Evolutionary conservation across 2,329 filamentous ascomycete species (phyloP).

Genomic region (Pleomassaria siparia): DNA sequence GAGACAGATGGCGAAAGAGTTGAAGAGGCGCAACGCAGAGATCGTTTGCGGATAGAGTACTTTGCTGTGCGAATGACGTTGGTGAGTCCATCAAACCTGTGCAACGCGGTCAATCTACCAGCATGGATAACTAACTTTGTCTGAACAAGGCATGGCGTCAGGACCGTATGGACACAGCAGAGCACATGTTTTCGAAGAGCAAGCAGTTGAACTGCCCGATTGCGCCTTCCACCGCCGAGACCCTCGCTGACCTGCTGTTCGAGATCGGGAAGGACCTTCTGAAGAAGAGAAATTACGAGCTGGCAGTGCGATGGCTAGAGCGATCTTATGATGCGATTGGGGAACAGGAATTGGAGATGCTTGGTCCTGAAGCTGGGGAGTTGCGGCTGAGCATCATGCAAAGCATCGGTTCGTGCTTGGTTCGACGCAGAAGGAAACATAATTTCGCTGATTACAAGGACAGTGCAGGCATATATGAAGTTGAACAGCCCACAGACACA

Average conservation of each 20-base stretch:
- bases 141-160: slow-evolving; percentile 71
- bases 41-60: slow-evolving; percentile 61
- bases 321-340: slow-evolving; percentile 64
- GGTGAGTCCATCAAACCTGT: slow-evolving; percentile 47
- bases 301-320: slow-evolving; percentile 72
- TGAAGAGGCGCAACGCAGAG: slow-evolving; percentile 22
- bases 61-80: slow-evolving; percentile 66
- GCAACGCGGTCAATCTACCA: no score
- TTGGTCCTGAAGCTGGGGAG: slow-evolving; percentile 63
- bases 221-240: slow-evolving; percentile 58
- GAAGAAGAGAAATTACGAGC: slow-evolving; percentile 52
- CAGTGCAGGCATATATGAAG: slow-evolving; percentile 59
- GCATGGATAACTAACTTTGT: background rate
- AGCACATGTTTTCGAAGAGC: slow-evolving; percentile 72
- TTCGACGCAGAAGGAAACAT: background rate
- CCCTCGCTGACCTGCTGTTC: slow-evolving; percentile 67
- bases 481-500: slow-evolving; percentile 48
- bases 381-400: slow-evolving; percentile 69
- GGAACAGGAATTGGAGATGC: slow-evolving; percentile 54
- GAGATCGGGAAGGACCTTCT: slow-evolving; percentile 68
- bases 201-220: slow-evolving; percentile 41
- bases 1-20: slow-evolving; percentile 26
- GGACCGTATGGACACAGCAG: slow-evolving; percentile 71
- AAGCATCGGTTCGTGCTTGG: slow-evolving; percentile 37
- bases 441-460: slow-evolving; percentile 16